Conservation (phyloP, 805 yeast genomes). For the Teunomyces pallodes region DNA sequence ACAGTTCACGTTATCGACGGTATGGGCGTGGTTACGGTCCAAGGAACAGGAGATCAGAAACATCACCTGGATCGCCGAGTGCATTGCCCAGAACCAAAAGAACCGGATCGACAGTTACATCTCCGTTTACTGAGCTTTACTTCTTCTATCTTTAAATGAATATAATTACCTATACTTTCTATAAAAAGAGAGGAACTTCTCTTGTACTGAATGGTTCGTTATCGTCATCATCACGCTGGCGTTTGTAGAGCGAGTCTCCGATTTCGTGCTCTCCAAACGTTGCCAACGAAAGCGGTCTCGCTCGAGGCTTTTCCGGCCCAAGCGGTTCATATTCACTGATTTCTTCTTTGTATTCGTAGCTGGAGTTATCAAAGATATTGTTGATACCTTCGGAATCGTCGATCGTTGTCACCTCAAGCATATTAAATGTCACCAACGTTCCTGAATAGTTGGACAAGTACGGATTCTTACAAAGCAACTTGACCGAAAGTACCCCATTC, state of each 20-base stretch:
- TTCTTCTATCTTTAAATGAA: background rate
- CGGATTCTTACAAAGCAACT: slow-evolving; percentile 35
- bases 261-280: slow-evolving; percentile 16
- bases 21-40: slow-evolving; percentile 96
- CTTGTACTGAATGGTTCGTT: background rate
- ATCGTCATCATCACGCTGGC: slow-evolving; percentile 1
- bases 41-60: slow-evolving; percentile 96
- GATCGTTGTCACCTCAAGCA: slow-evolving; percentile 29
- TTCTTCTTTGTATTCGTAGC: slow-evolving; percentile 19
- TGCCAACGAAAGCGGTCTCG: slow-evolving; percentile 20
- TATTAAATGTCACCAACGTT: slow-evolving; percentile 37
- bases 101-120: slow-evolving; percentile 90
- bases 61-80: slow-evolving; percentile 99
- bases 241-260: slow-evolving; percentile 4
- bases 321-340: slow-evolving; percentile 7
- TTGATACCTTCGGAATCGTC: slow-evolving; percentile 17
- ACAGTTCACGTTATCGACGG: slow-evolving; percentile 84
- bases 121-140: slow-evolving; percentile 59
- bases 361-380: slow-evolving; percentile 26
- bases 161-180: slow-evolving; percentile 1
- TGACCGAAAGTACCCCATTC: slow-evolving; percentile 35
- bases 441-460: slow-evolving; percentile 30
- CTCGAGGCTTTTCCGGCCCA: slow-evolving; percentile 2
- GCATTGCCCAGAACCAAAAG: slow-evolving; percentile 98
- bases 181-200: slow-evolving; percentile 45